These are phyloP conservation scores for Metschnikowia vanudenii DNA, from an alignment of 805 yeast species.

Conservation along the genomic window DNA sequence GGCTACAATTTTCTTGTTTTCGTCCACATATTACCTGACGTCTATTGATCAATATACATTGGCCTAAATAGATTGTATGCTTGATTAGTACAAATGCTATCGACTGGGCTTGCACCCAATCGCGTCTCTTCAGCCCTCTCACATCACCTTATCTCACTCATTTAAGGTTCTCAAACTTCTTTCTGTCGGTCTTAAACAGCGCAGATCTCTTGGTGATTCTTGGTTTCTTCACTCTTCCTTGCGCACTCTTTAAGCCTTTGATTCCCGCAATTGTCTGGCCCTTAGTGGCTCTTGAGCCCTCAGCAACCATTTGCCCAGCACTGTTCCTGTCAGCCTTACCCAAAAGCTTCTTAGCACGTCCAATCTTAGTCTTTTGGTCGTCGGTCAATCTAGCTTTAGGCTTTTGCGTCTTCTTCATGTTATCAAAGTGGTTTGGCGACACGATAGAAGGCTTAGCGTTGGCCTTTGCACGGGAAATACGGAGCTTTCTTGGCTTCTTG, in stretches of 20 bases:
- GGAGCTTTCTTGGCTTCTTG: constrained; percentile 55
- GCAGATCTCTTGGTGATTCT: constrained; percentile 56
- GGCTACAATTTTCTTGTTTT: too few relatives aligned
- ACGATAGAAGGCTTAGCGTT: constrained; percentile 40
- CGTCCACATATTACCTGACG: too few relatives aligned
- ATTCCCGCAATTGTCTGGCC: constrained; percentile 61
- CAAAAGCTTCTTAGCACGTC: constrained; percentile 72
- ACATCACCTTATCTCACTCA: not conserved
- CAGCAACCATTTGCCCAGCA: constrained; percentile 58
- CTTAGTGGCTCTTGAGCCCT: constrained; percentile 77
- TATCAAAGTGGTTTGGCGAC: constrained; percentile 45
- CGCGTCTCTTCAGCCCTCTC: not conserved
- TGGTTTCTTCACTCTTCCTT: constrained; percentile 51
- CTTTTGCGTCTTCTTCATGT: constrained; percentile 27
- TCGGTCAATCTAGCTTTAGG: constrained; percentile 47
- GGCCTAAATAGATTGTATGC: too few relatives aligned
- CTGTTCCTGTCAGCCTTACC: constrained; percentile 79
- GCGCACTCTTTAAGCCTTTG: constrained; percentile 51
- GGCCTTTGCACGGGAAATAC: constrained; percentile 62
- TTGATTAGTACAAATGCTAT: not conserved
- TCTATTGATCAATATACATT: too few relatives aligned
- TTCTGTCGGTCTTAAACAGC: constrained; percentile 45
- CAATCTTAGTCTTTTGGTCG: constrained; percentile 70
- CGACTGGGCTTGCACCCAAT: too few relatives aligned
- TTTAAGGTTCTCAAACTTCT: constrained; percentile 20